phyloP scores from a whole-genome alignment of 2,329 filamentous ascomycete genomes.

The Stromatinia cepivora region DNA sequence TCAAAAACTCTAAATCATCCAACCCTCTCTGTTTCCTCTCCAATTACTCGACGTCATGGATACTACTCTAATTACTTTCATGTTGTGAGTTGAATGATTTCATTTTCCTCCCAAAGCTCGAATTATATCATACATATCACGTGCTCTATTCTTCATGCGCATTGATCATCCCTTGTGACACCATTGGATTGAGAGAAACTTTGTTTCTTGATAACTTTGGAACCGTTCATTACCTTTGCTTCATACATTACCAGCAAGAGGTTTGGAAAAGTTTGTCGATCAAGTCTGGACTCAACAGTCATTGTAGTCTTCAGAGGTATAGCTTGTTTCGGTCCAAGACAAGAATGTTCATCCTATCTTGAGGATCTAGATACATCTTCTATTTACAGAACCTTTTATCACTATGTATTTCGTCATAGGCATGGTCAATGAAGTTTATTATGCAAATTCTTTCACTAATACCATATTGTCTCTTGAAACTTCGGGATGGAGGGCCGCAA shows the following conservation, averaged over 20 bases:
- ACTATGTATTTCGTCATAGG: background rate
- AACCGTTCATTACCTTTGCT: background rate
- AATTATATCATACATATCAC: background rate
- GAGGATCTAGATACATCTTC: background rate
- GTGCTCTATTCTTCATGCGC: background rate
- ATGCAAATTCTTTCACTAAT: background rate
- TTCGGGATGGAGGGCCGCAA: background rate
- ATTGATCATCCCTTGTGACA: slow-evolving; percentile 17
- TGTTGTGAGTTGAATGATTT: slow-evolving; percentile 50
- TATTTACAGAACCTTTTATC: background rate
- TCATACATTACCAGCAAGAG: background rate
- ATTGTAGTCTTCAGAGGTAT: background rate
- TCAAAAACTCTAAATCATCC: background rate
- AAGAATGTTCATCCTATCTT: background rate
- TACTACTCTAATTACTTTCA: slow-evolving; percentile 68
- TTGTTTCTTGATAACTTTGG: background rate
- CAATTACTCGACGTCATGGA: slow-evolving; percentile 34
- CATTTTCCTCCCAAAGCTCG: slow-evolving; percentile 3
- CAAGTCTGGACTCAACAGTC: background rate
- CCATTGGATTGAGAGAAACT: background rate
- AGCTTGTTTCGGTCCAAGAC: background rate
- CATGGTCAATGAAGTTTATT: slow-evolving; percentile 1
- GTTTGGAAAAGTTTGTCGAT: background rate
- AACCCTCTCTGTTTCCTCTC: slow-evolving; percentile 19
- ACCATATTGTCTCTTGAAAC: background rate